Evolutionary conservation across 2,329 filamentous ascomycete genomes (phyloP), one percentile per base, ranked within the genome.

Genomic region (Microsporum audouinii): DNA sequence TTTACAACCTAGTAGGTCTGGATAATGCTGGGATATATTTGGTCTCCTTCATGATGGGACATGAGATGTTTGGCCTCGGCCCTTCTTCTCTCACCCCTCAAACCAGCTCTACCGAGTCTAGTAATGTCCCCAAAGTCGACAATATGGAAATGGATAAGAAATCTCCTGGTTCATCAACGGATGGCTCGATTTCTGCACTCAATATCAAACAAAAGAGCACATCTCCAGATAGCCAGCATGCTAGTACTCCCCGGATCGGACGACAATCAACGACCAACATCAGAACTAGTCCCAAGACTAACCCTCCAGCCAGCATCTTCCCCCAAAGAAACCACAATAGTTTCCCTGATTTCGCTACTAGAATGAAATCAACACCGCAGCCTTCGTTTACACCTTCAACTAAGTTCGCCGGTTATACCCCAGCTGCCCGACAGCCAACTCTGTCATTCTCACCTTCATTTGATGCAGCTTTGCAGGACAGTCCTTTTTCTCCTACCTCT

Each of bases 1-100:
- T 67, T 6, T 68, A 67, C 39, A 68, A 71, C 38, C 66, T 70
- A 33, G 68, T 71, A 43, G 72, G 72, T 55, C 73, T 75, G 58
- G 72, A 76, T 60, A 68, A 70, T 56, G 75, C 73, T 58, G 73
- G 73, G 23, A 73, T 73, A 61, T 63, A 71, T 14, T 68, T 76
- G 34, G 65, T 75, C 55, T 63, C 70, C 17, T 75, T 76, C 43
- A 75, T 76, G 71, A 66, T 68, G 14, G 68, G 69, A 3, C 74
- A 76, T 56, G 74, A 77, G 60, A 66, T 68, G n/a, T 60, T 75
- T 57, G 66, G 66, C 4, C 60, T 75, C 53, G 55, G 71, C 7
- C 63, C 69, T 14, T 61, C 70, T 34, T 61, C 70, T 34, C 70
- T 53, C 2, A 7, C 14, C 6, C 33, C 43, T 17, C n/a, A 33